phyloP scores from a whole-genome alignment of 306 rosid species.

The Corylus avellana region DNA sequence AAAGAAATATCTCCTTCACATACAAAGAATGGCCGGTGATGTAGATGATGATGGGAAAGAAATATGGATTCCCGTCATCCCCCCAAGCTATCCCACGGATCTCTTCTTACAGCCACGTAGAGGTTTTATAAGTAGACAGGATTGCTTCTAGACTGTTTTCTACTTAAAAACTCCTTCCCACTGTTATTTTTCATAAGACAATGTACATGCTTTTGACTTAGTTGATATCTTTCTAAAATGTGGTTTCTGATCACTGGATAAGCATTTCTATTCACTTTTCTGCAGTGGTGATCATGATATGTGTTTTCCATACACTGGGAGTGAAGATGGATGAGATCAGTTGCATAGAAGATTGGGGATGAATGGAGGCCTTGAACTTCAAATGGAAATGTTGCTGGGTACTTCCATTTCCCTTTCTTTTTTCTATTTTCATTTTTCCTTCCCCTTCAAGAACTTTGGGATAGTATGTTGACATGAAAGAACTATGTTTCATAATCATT shows the following conservation, averaged over 20 bases:
- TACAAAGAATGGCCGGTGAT: too few species aligned
- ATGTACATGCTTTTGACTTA: background rate
- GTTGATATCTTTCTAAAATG: background rate
- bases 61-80: too few species aligned
- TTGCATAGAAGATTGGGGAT: constrained; percentile 70
- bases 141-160: background rate
- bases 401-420: constrained; percentile 13
- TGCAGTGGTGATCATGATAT: constrained; percentile 91
- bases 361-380: constrained; percentile 91
- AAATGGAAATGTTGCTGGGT: constrained; percentile 85
- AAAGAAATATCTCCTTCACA: too few species aligned
- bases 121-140: background rate
- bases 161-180: background rate
- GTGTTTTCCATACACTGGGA: constrained; percentile 93
- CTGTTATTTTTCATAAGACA: background rate
- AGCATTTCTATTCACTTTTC: constrained; percentile 1
- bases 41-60: too few species aligned
- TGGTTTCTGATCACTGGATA: background rate
- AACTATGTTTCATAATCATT: background rate
- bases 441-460: background rate
- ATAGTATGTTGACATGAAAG: background rate
- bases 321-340: constrained; percentile 77
- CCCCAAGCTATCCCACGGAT: background rate
- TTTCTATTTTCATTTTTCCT: background rate
- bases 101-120: background rate